Evolutionary conservation across 345 rosid species (phyloP).

Genomic region (Eucalyptus urophylla): DNA sequence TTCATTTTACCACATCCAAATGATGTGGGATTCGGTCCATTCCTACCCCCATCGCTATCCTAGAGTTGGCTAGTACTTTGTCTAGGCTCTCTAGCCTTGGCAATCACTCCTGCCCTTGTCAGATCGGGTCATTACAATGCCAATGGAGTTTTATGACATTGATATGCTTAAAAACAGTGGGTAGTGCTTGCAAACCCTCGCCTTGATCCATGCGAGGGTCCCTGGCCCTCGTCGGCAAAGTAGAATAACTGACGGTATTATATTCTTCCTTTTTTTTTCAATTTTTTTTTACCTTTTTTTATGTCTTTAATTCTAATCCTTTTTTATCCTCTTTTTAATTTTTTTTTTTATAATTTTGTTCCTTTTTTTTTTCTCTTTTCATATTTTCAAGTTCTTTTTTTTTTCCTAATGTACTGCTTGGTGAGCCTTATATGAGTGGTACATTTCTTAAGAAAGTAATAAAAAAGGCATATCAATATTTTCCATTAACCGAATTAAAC

Average conservation of each 20-base stretch:
- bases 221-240: fast-evolving
- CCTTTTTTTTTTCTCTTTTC: not conserved
- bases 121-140: fast-evolving
- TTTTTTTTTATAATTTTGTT: fast-evolving
- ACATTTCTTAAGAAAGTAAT: not conserved
- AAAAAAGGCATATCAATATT: not conserved
- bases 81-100: too few species aligned
- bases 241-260: fast-evolving
- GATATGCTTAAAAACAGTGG: not conserved
- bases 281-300: not conserved
- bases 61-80: fast-evolving
- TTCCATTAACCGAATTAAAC: not conserved
- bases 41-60: too few species aligned
- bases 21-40: fast-evolving
- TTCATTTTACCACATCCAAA: too few species aligned
- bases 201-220: fast-evolving
- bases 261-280: not conserved
- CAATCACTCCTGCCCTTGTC: fast-evolving
- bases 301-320: not conserved
- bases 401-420: fast-evolving
- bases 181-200: not conserved
- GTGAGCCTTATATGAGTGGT: not conserved
- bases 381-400: not conserved
- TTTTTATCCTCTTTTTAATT: not conserved
- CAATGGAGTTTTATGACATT: not conserved